Percentiles rank a stretch among this genome's conserved stretches.
phyloP scores from a whole-genome alignment of 768 basidiomycete genomes.

The Xerocomus brunneocitrinus region DNA sequence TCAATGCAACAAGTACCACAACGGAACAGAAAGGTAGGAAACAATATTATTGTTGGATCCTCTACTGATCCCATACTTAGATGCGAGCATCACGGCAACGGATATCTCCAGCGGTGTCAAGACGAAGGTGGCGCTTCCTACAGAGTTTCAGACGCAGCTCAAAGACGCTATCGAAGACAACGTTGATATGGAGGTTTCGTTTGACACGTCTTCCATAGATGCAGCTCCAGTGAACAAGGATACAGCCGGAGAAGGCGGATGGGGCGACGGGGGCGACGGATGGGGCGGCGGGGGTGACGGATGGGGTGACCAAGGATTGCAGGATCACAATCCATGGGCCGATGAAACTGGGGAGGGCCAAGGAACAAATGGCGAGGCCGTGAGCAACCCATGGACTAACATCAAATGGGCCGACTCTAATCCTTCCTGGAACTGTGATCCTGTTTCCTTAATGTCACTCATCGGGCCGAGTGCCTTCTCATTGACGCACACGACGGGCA shows the following conservation, averaged over 20 bases:
- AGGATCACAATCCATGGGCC: slow-evolving; percentile 13
- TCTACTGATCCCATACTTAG: slow-evolving; percentile 11
- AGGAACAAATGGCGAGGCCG: slow-evolving; percentile 1
- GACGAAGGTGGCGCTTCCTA: slow-evolving; percentile 19
- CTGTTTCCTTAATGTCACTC: slow-evolving; percentile 32
- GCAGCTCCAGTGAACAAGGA: not conserved
- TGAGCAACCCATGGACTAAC: not conserved
- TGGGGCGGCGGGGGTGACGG: slow-evolving; percentile 13
- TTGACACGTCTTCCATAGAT: not conserved
- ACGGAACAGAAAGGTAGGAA: slow-evolving; percentile 9
- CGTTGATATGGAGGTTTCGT: slow-evolving; percentile 17
- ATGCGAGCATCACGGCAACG: slow-evolving; percentile 13
- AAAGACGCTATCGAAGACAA: slow-evolving; percentile 30
- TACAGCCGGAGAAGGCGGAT: not conserved
- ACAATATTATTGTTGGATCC: not conserved
- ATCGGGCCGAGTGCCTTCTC: slow-evolving; percentile 57
- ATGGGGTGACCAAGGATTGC: slow-evolving; percentile 12
- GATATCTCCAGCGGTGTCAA: slow-evolving; percentile 13
- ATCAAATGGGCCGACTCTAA: slow-evolving; percentile 13
- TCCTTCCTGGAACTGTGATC: slow-evolving; percentile 24
- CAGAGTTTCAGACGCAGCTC: slow-evolving; percentile 18
- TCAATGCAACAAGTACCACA: slow-evolving; percentile 4
- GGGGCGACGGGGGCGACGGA: not conserved
- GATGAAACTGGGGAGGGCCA: slow-evolving; percentile 7
- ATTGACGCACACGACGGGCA: slow-evolving; percentile 56